phyloP scores from a whole-genome alignment of 306 rosid genomes.

The Trifolium fragiferum region DNA sequence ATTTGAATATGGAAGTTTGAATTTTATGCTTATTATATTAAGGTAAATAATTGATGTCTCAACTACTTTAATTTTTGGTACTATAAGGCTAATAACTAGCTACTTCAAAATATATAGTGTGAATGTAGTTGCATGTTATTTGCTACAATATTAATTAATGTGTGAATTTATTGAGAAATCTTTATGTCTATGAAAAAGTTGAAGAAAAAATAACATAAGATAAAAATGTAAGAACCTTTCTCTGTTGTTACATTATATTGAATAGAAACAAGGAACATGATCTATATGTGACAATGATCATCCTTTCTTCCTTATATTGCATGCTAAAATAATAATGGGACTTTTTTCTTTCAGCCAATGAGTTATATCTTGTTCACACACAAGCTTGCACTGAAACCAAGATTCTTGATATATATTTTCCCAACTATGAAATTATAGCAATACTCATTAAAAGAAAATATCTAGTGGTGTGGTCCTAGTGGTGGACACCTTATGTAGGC shows the following conservation, averaged over 20 bases:
- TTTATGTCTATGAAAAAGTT: constrained; percentile 44
- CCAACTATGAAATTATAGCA: constrained; percentile 36
- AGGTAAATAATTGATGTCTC: background rate
- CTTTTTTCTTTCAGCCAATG: constrained; percentile 52
- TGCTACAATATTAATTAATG: constrained; percentile 18
- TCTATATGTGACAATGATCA: constrained; percentile 44
- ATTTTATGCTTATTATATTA: constrained; percentile 4
- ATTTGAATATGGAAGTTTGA: constrained; percentile 25
- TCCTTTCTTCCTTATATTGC: constrained; percentile 56
- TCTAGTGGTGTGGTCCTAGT: constrained; percentile 47
- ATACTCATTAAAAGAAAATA: constrained; percentile 35
- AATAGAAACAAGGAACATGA: constrained; percentile 49
- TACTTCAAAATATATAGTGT: constrained; percentile 38
- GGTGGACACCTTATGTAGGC: constrained; percentile 27
- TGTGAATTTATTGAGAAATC: constrained; percentile 43
- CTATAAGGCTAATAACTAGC: background rate
- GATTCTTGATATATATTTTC: constrained; percentile 9
- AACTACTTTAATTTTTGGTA: constrained; percentile 11
- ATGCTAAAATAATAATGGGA: constrained; percentile 57
- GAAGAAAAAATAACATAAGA: constrained; percentile 6
- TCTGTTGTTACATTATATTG: constrained; percentile 43
- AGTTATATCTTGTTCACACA: constrained; percentile 56
- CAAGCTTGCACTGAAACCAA: constrained; percentile 54
- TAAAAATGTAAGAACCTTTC: constrained; percentile 39
- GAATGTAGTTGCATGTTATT: constrained; percentile 44